Evolutionary conservation across 208 protist species (phyloP).

Genomic region (Angomonas ambiguus): DNA sequence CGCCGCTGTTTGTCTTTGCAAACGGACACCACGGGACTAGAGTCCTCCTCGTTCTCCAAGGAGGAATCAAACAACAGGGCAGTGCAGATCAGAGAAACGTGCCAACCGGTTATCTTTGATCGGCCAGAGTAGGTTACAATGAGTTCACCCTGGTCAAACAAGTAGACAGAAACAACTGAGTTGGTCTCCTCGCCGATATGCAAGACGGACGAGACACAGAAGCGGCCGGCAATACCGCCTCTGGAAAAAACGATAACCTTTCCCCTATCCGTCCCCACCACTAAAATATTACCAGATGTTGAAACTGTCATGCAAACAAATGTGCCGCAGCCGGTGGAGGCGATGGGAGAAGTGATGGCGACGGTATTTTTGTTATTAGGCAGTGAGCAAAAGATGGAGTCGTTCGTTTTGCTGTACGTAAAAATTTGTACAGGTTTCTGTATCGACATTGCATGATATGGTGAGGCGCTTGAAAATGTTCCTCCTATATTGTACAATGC

Average conservation of each 20-base stretch:
- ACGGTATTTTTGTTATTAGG: constrained; percentile 17
- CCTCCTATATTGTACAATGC: not conserved
- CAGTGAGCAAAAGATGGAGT: constrained; percentile 26
- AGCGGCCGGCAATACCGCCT: constrained; percentile 14
- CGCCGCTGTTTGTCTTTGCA: constrained; percentile 23
- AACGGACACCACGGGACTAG: constrained; percentile 25
- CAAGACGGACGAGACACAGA: constrained; percentile 32
- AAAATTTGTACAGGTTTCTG: constrained; percentile 15
- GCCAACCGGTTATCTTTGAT: constrained; percentile 39
- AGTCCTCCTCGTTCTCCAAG: constrained; percentile 16
- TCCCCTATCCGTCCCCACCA: constrained; percentile 39
- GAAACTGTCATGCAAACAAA: constrained; percentile 42
- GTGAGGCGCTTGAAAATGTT: not conserved
- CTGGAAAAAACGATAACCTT: constrained; percentile 50
- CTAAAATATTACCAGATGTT: constrained; percentile 42
- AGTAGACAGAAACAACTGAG: constrained; percentile 22
- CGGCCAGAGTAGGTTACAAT: constrained; percentile 26
- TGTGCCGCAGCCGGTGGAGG: constrained; percentile 33
- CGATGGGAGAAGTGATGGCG: constrained; percentile 28
- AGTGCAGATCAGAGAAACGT: constrained; percentile 26
- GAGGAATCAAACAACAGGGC: constrained; percentile 35
- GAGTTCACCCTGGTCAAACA: constrained; percentile 42
- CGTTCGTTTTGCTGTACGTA: constrained; percentile 26
- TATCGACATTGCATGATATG: not conserved
- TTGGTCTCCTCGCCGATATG: constrained; percentile 15